Conservation (phyloP, 768 basidiomycete species). For the Amanita rimosa region DNA sequence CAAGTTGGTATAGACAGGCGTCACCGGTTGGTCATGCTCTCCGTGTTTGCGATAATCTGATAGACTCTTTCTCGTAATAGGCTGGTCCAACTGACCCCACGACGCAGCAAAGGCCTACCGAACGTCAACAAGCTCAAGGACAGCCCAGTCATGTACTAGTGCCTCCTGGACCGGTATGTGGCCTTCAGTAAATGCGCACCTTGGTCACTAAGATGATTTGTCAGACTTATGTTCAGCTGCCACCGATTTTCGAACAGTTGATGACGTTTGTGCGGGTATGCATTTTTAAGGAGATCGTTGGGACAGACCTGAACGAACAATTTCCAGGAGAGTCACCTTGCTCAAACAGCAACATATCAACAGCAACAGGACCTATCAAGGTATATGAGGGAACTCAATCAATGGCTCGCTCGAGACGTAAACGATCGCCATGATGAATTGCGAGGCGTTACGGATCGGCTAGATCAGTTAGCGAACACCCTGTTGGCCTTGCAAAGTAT, state of each 20-base stretch:
- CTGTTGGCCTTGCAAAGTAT: slow-evolving; percentile 22
- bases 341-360: slow-evolving; percentile 63
- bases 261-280: slow-evolving; percentile 58
- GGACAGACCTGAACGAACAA: slow-evolving; percentile 5
- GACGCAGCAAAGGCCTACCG: slow-evolving; percentile 11
- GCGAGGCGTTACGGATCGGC: slow-evolving; percentile 48
- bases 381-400: slow-evolving; percentile 67
- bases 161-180: slow-evolving; percentile 45
- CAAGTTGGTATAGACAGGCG: slow-evolving; percentile 1
- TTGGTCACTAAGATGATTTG: slow-evolving; percentile 4
- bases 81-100: not conserved
- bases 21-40: slow-evolving; percentile 9
- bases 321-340: slow-evolving; percentile 60
- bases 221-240: slow-evolving; percentile 52
- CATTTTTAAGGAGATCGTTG: slow-evolving; percentile 3
- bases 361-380: slow-evolving; percentile 74
- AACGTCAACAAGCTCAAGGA: slow-evolving; percentile 11
- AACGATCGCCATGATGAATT: slow-evolving; percentile 70
- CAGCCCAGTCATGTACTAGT: slow-evolving; percentile 29
- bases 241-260: slow-evolving; percentile 54
- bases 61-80: not conserved
- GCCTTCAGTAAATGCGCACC: not conserved
- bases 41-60: not conserved
- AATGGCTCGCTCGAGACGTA: slow-evolving; percentile 73
- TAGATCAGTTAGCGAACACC: slow-evolving; percentile 37